phyloP scores from a whole-genome alignment of 345 rosid genomes.

The Brassica nigra region DNA sequence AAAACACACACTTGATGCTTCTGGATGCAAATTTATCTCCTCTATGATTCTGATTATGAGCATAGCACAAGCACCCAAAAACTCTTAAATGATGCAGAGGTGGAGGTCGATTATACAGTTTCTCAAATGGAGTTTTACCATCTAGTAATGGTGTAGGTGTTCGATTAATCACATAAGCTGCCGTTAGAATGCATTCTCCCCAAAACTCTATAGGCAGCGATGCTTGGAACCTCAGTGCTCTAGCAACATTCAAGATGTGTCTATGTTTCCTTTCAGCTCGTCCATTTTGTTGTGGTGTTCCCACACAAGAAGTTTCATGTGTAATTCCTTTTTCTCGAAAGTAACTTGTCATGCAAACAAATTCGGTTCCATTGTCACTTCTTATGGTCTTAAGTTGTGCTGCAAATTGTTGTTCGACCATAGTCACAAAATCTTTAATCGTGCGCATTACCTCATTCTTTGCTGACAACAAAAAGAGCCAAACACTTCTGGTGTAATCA shows the following conservation, averaged over 20 bases:
- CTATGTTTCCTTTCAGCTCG: not conserved
- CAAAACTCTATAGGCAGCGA: not conserved
- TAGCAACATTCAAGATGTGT: not conserved
- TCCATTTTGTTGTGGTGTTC: not conserved
- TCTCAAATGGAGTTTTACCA: too few species aligned
- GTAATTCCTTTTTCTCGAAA: not conserved
- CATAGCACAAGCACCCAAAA: too few species aligned
- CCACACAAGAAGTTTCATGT: not conserved
- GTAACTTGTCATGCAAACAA: not conserved
- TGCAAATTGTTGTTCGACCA: not conserved
- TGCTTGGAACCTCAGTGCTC: not conserved
- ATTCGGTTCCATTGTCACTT: not conserved
- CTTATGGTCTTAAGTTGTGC: not conserved
- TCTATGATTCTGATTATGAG: too few species aligned
- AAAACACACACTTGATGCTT: too few species aligned
- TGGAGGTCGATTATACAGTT: too few species aligned
- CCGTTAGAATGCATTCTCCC: not conserved
- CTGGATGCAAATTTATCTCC: too few species aligned
- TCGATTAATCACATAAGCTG: not conserved
- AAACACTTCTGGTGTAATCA: not conserved
- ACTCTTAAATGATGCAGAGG: too few species aligned
- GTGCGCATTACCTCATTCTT: not conserved
- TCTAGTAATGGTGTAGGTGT: too few species aligned
- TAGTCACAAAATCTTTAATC: rapidly evolving
- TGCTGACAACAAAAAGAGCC: not conserved